Evolutionary conservation across 805 yeast species (phyloP).

Genomic region (Candida yuanshanica): DNA sequence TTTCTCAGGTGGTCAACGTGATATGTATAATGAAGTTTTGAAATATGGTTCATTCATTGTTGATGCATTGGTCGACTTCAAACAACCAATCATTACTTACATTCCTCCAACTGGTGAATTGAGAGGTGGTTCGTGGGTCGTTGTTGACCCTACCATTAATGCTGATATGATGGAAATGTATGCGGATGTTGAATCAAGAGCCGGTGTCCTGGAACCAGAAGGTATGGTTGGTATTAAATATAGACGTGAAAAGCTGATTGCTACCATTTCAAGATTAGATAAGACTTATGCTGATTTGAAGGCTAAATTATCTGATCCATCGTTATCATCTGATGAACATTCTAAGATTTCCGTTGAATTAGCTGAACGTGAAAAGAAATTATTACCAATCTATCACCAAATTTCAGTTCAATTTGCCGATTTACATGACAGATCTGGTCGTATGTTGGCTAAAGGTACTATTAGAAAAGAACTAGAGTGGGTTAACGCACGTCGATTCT

Average conservation of each 20-base stretch:
- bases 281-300: conserved; percentile 63
- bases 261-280: conserved; percentile 91
- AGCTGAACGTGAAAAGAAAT: conserved; percentile 68
- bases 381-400: conserved; percentile 88
- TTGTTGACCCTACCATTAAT: conserved; percentile 97
- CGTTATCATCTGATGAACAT: conserved; percentile 58
- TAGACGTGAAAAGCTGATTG: conserved; percentile 85
- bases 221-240: conserved; percentile 99
- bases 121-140: conserved; percentile 99
- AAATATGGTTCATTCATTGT: conserved; percentile 96
- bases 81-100: conserved; percentile 94
- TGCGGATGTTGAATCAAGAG: conserved; percentile 93
- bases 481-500: conserved; percentile 86
- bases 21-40: conserved; percentile 97
- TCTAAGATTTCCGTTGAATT: conserved; percentile 59
- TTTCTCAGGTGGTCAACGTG: conserved; percentile 99
- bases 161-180: conserved; percentile 99
- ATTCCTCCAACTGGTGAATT: conserved; percentile 98
- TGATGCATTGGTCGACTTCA: conserved; percentile 92
- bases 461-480: conserved; percentile 82
- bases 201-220: conserved; percentile 97
- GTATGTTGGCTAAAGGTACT: conserved; percentile 94
- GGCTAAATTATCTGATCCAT: conserved; percentile 47
- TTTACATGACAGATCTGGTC: conserved; percentile 93
- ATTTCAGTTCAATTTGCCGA: conserved; percentile 95